phyloP scores from a whole-genome alignment of 2,329 filamentous ascomycete species.

The Microdochium bolleyi region DNA sequence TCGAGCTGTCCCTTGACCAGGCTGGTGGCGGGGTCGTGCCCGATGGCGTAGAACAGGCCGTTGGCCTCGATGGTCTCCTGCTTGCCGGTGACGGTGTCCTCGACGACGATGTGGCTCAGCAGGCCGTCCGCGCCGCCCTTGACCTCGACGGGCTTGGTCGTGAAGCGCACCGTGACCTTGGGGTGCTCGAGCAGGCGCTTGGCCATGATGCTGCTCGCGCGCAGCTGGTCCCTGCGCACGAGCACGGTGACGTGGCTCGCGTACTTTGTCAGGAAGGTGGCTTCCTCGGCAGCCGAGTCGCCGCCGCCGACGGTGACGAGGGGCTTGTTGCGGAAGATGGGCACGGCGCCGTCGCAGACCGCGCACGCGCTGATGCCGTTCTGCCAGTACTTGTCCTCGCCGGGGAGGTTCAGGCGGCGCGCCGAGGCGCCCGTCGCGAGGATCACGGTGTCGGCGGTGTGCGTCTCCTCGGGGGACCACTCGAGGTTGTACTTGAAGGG shows the following conservation, averaged over 20 bases:
- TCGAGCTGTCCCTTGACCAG: slow-evolving; percentile 87
- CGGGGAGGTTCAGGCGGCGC: slow-evolving; percentile 69
- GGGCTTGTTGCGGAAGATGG: slow-evolving; percentile 95
- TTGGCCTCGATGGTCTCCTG: slow-evolving; percentile 82
- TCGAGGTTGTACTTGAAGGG: slow-evolving; percentile 95
- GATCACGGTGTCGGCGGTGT: slow-evolving; percentile 89
- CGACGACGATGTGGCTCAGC: slow-evolving; percentile 82
- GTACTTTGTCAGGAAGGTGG: slow-evolving; percentile 96
- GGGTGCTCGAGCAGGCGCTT: slow-evolving; percentile 72
- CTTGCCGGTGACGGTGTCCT: slow-evolving; percentile 67
- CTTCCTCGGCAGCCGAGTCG: slow-evolving; percentile 95
- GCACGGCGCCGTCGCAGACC: slow-evolving; percentile 93
- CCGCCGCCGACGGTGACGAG: slow-evolving; percentile 94
- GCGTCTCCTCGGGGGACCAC: slow-evolving; percentile 71
- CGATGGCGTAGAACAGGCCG: slow-evolving; percentile 94
- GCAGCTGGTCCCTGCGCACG: slow-evolving; percentile 77
- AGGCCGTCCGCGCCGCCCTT: slow-evolving; percentile 77
- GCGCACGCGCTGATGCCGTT: slow-evolving; percentile 94
- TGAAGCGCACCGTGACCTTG: slow-evolving; percentile 87
- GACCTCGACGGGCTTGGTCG: slow-evolving; percentile 74
- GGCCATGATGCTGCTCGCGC: slow-evolving; percentile 89
- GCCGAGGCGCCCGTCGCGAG: slow-evolving; percentile 94
- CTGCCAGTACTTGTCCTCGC: slow-evolving; percentile 96
- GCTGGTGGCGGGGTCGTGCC: slow-evolving; percentile 87
- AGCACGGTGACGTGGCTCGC: slow-evolving; percentile 90